Evolutionary conservation across 2,329 filamentous ascomycete genomes (phyloP).

Genomic region (Aureobasidium mangrovei): DNA sequence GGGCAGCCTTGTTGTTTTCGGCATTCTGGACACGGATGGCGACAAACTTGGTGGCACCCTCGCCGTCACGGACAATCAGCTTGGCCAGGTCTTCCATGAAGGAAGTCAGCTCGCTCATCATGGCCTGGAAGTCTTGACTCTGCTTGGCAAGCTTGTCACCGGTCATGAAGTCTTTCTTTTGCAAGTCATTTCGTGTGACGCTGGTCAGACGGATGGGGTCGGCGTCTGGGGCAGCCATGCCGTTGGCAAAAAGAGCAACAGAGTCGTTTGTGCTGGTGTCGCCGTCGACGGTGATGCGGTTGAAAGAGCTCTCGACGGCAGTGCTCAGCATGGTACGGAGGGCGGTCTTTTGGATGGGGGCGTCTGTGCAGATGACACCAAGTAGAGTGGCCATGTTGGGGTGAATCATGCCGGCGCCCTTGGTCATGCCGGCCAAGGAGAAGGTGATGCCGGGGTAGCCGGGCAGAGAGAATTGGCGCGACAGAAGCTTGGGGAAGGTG

Average conservation of each 20-base stretch:
- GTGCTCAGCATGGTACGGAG: slow-evolving; percentile 62
- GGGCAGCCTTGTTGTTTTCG: slow-evolving; percentile 59
- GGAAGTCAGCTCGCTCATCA: slow-evolving; percentile 60
- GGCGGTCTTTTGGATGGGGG: slow-evolving; percentile 59
- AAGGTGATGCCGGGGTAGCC: slow-evolving; percentile 69
- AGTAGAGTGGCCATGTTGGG: slow-evolving; percentile 97
- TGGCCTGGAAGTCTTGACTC: slow-evolving; percentile 51
- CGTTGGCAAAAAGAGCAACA: slow-evolving; percentile 88
- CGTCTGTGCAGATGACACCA: slow-evolving; percentile 86
- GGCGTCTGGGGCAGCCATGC: slow-evolving; percentile 51
- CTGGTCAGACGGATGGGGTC: not conserved
- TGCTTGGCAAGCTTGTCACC: slow-evolving; percentile 28
- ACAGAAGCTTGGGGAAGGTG: slow-evolving; percentile 93
- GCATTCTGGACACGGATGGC: slow-evolving; percentile 77
- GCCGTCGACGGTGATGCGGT: slow-evolving; percentile 92
- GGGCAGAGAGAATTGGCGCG: slow-evolving; percentile 73
- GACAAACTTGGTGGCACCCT: slow-evolving; percentile 97
- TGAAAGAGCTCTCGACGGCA: slow-evolving; percentile 80
- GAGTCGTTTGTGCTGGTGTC: slow-evolving; percentile 98
- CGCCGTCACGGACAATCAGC: slow-evolving; percentile 89
- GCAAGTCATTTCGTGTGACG: not conserved
- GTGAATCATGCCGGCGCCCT: slow-evolving; percentile 98
- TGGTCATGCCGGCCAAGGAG: slow-evolving; percentile 86
- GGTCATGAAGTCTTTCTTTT: not conserved
- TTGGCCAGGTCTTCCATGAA: slow-evolving; percentile 82